Conservation (phyloP, 371 early-diverging fungal genomes). For the Mortierella sp. region DNA sequence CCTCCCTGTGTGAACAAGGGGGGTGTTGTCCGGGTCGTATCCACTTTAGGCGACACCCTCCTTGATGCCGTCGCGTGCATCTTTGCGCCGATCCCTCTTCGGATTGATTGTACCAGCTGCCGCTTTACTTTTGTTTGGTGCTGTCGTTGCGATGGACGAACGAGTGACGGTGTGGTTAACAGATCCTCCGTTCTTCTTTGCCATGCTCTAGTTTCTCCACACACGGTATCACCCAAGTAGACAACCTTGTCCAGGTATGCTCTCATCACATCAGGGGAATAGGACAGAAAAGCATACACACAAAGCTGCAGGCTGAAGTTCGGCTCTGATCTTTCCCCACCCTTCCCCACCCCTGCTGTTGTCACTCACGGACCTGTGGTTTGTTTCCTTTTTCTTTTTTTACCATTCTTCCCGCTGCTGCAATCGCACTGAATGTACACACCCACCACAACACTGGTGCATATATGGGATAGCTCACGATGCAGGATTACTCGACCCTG, state of each 20-base stretch:
- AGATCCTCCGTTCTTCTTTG: background rate
- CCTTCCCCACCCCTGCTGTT: background rate
- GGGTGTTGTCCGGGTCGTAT: background rate
- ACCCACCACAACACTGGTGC: constrained; percentile 62
- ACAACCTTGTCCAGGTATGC: constrained; percentile 66
- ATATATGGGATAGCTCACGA: constrained; percentile 75
- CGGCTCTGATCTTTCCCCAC: background rate
- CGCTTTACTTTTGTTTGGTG: too few relatives aligned
- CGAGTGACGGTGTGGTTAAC: too few relatives aligned
- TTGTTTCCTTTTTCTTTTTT: background rate
- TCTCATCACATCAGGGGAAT: background rate
- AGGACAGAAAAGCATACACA: background rate
- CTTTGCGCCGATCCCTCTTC: too few relatives aligned
- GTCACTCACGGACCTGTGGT: constrained; percentile 7
- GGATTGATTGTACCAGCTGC: too few relatives aligned
- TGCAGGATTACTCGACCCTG: constrained; percentile 83
- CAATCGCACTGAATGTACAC: background rate
- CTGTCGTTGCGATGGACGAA: too few relatives aligned
- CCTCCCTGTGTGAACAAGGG: background rate
- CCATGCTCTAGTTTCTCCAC: constrained; percentile 59
- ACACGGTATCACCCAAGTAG: constrained; percentile 70
- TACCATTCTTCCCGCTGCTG: background rate
- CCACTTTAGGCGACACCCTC: too few relatives aligned
- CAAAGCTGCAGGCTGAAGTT: constrained; percentile 1
- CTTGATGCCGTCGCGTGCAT: constrained; percentile 1